A percentile compares a stretch with the other conserved stretches of the same genome.
These are phyloP conservation scores for Guyanaporus albipodus DNA, from an alignment of 768 basidiomycete species.

Conservation along the genomic window DNA sequence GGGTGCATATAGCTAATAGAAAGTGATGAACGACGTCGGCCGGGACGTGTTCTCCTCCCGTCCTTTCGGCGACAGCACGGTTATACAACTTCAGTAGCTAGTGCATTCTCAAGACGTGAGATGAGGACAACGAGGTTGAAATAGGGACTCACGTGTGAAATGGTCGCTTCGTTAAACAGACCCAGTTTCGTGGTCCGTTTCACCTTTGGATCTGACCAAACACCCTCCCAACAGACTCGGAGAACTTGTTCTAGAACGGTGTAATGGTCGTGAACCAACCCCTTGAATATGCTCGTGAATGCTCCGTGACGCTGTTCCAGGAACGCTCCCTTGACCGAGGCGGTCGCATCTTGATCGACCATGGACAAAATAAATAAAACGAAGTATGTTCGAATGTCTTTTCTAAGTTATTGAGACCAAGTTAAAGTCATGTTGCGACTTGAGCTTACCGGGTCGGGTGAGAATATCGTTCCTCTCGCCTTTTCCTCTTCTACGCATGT, in stretches of 20 bases:
- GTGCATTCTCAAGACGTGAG: not conserved
- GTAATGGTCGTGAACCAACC: conserved; percentile 63
- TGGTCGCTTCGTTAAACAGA: conserved; percentile 62
- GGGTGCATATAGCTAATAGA: conserved; percentile 76
- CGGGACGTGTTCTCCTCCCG: conserved; percentile 51
- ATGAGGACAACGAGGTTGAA: not conserved
- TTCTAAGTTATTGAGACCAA: conserved; percentile 2
- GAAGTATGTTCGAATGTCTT: conserved; percentile 80
- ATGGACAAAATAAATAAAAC: conserved; percentile 73
- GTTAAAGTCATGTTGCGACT: not conserved
- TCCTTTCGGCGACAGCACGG: conserved; percentile 46
- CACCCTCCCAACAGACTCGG: conserved; percentile 70
- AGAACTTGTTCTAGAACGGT: conserved; percentile 57
- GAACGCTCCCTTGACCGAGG: conserved; percentile 57
- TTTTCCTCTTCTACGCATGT: conserved; percentile 65
- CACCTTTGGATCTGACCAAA: conserved; percentile 72
- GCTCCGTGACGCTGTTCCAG: conserved; percentile 67
- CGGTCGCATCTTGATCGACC: conserved; percentile 44
- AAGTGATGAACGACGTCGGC: conserved; percentile 87
- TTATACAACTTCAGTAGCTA: conserved; percentile 77
- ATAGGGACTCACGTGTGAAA: conserved; percentile 54
- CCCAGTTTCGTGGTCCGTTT: conserved; percentile 68
- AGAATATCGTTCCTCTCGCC: conserved; percentile 39
- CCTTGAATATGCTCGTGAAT: conserved; percentile 70
- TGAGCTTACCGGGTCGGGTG: conserved; percentile 50